A percentile compares a stretch with the other conserved stretches of the same genome.
These are phyloP conservation scores for Diddensiella santjacobensis DNA, from an alignment of 805 yeast genomes.

Conservation along the genomic window DNA sequence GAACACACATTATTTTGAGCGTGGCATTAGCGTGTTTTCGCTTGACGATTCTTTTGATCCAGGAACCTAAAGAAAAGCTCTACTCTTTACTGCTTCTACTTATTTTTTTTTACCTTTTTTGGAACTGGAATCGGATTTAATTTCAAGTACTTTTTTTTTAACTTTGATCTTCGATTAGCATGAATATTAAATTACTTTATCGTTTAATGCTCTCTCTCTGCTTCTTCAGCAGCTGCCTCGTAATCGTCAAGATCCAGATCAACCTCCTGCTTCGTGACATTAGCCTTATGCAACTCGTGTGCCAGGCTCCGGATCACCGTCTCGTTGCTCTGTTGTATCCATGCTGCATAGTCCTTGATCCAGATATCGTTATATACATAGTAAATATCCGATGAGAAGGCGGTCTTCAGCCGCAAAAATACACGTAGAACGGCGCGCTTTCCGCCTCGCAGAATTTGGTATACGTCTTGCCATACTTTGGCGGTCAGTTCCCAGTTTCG, in stretches of 20 bases:
- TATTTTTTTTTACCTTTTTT: too few species aligned
- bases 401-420: conserved; percentile 59
- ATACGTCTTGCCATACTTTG: conserved; percentile 74
- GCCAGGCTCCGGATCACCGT: conserved; percentile 58
- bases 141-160: not conserved
- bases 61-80: too few species aligned
- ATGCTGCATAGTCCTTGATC: conserved; percentile 71
- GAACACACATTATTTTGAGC: too few species aligned
- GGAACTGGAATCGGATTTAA: not conserved
- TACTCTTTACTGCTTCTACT: not conserved
- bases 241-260: conserved; percentile 15
- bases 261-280: conserved; percentile 22
- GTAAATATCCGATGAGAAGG: conserved; percentile 69
- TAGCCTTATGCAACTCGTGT: conserved; percentile 48
- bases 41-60: too few species aligned
- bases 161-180: not conserved
- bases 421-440: conserved; percentile 58
- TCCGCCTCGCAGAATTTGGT: conserved; percentile 62
- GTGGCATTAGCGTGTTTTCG: too few species aligned
- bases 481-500: conserved; percentile 59
- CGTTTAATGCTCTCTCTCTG: not conserved
- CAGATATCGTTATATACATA: conserved; percentile 77
- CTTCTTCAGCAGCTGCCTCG: not conserved
- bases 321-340: conserved; percentile 63
- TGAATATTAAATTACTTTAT: too few species aligned